Evolutionary conservation across 1,284 basidiomycete genomes (phyloP).

Genomic region (Ceratobasidium sp.): DNA sequence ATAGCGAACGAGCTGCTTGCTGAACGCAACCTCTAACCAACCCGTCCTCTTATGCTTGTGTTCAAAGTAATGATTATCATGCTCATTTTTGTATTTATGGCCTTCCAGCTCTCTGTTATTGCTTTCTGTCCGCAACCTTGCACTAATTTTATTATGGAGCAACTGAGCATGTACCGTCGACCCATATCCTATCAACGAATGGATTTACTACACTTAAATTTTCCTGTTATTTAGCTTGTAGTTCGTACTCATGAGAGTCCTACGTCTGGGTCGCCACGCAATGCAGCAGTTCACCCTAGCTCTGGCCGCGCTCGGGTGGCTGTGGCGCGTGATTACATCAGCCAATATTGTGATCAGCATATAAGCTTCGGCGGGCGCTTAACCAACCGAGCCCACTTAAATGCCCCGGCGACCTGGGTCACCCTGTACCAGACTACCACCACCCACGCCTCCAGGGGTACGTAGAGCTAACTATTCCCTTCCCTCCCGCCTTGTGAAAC

Average conservation of each 20-base stretch:
- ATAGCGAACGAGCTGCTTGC: constrained; percentile 38
- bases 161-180: not conserved
- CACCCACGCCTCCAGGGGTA: not conserved
- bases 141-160: constrained; percentile 14
- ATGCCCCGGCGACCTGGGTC: not conserved
- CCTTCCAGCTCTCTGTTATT: not conserved
- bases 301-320: too few species aligned
- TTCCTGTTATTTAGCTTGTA: too few species aligned
- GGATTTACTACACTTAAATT: not conserved
- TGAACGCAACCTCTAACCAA: constrained; percentile 24
- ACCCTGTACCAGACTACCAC: not conserved
- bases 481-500: not conserved
- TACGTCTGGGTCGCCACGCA: too few species aligned
- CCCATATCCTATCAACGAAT: not conserved
- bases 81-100: not conserved
- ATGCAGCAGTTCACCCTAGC: too few species aligned
- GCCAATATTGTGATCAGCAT: too few species aligned
- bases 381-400: not conserved
- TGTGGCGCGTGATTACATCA: too few species aligned
- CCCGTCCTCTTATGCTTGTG: not conserved
- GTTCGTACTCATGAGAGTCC: too few species aligned
- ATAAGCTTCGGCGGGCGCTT: too few species aligned
- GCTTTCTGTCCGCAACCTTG: not conserved
- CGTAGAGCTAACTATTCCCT: too few species aligned
- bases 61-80: not conserved